Evolutionary conservation across 441 rosid species (phyloP).

Genomic region (Sinapis alba): DNA sequence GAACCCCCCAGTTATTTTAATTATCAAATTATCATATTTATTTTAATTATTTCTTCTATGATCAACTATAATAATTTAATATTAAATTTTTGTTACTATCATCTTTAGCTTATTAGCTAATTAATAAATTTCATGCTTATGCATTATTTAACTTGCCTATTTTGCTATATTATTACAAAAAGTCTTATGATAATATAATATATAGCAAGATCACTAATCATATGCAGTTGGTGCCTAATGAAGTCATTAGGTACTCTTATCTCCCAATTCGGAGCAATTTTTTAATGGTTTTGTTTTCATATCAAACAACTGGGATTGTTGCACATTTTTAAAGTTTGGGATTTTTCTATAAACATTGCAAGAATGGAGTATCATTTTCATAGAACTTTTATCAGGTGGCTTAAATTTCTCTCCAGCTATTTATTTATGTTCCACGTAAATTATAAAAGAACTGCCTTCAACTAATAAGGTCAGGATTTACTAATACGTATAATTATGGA

Average conservation of each 20-base stretch:
- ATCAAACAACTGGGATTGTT: slow-evolving; percentile 6
- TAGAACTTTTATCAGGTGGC: slow-evolving; percentile 3
- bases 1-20: slow-evolving; percentile 4
- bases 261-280: neutral
- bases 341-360: slow-evolving; percentile 1
- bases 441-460: slow-evolving; percentile 16
- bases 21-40: neutral
- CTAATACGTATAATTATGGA: slow-evolving; percentile 33
- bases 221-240: slow-evolving; percentile 22
- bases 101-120: neutral
- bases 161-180: neutral
- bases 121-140: neutral
- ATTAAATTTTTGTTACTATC: neutral
- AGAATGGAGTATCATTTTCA: neutral
- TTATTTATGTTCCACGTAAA: slow-evolving; percentile 22
- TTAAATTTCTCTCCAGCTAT: slow-evolving; percentile 26
- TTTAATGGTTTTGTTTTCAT: neutral
- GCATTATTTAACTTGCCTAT: neutral
- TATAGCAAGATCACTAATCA: neutral
- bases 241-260: slow-evolving; percentile 13
- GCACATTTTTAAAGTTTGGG: neutral
- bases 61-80: neutral
- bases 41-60: neutral
- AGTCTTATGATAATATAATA: neutral
- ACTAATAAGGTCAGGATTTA: slow-evolving; percentile 35